Conservation (phyloP, 2,329 filamentous ascomycete genomes). For the Colletotrichum filicis region DNA sequence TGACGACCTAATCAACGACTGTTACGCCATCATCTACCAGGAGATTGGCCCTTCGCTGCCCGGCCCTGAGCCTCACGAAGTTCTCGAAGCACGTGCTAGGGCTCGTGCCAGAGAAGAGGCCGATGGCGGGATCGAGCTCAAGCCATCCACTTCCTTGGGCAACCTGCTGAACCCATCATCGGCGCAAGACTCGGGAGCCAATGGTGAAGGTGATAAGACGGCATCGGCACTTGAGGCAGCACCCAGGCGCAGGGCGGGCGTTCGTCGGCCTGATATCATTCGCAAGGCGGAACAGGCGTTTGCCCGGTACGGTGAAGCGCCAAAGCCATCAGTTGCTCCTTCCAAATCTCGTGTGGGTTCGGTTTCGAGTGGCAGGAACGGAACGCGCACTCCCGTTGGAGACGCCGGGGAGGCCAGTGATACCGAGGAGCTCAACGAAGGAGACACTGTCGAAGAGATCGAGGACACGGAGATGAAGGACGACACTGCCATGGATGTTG, state of each 20-base stretch:
- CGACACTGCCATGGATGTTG: conserved; percentile 36
- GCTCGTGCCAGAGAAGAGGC: conserved; percentile 53
- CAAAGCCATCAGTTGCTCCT: conserved; percentile 48
- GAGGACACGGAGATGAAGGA: conserved; percentile 38
- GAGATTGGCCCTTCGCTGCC: conserved; percentile 72
- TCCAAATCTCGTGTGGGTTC: conserved; percentile 63
- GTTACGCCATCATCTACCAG: conserved; percentile 82
- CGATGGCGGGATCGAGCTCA: conserved; percentile 48
- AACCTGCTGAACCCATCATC: conserved; percentile 56
- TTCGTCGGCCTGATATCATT: conserved; percentile 67
- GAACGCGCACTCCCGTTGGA: conserved; percentile 51
- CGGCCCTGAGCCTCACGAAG: conserved; percentile 56
- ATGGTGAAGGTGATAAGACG: conserved; percentile 51
- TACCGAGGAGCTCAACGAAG: conserved; percentile 51
- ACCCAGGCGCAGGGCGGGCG: conserved; percentile 55
- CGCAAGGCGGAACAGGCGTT: conserved; percentile 71
- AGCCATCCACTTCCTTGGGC: conserved; percentile 50
- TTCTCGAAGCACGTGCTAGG: conserved; percentile 56
- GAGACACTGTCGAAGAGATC: conserved; percentile 45
- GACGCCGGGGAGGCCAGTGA: conserved; percentile 46
- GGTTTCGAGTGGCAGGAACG: conserved; percentile 61
- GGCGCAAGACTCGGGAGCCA: conserved; percentile 52
- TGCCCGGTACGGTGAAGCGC: conserved; percentile 59
- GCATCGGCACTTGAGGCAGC: conserved; percentile 49
- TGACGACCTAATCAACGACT: conserved; percentile 93